Conservation (phyloP, 2,329 filamentous ascomycete genomes). For the Pseudohalonectria lignicola region DNA sequence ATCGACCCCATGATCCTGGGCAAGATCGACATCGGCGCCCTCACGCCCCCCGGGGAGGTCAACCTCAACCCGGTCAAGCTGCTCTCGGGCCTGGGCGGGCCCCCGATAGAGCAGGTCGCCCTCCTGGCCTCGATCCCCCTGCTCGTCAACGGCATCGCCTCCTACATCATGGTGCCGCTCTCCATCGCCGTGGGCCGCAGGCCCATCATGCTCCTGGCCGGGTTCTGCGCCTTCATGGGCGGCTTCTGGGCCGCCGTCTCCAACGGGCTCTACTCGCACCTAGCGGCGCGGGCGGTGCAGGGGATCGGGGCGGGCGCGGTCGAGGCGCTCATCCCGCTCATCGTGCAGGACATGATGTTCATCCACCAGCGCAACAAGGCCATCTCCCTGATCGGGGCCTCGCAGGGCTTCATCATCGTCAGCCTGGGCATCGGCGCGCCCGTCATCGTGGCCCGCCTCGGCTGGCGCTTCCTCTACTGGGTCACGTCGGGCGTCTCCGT, state of each 20-base stretch:
- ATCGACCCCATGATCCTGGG: slow-evolving; percentile 17
- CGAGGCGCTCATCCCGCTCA: slow-evolving; percentile 24
- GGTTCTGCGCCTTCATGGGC: slow-evolving; percentile 17
- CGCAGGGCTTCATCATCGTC: slow-evolving; percentile 17
- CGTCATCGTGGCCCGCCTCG: slow-evolving; percentile 13
- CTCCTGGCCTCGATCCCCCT: slow-evolving; percentile 18
- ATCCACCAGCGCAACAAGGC: slow-evolving; percentile 6
- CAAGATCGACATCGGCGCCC: slow-evolving; percentile 10
- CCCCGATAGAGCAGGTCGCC: slow-evolving; percentile 16
- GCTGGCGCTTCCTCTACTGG: slow-evolving; percentile 20
- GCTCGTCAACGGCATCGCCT: slow-evolving; percentile 25
- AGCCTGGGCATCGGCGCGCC: slow-evolving; percentile 16
- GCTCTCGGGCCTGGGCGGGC: slow-evolving; percentile 13
- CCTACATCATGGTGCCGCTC: slow-evolving; percentile 25
- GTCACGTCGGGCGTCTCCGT: slow-evolving; percentile 17
- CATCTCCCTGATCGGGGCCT: slow-evolving; percentile 6
- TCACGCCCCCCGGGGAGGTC: slow-evolving; percentile 8
- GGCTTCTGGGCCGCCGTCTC: slow-evolving; percentile 21
- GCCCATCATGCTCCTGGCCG: slow-evolving; percentile 20
- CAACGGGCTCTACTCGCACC: slow-evolving; percentile 21
- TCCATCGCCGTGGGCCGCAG: slow-evolving; percentile 24
- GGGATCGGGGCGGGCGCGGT: slow-evolving; percentile 25
- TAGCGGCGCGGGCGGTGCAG: slow-evolving; percentile 22
- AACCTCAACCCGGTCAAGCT: slow-evolving; percentile 16
- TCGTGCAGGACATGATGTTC: slow-evolving; percentile 8